A percentile compares a stretch with the other conserved stretches of the same genome.
phyloP scores from a whole-genome alignment of 1,284 basidiomycete genomes.

The Ceratobasidium sp. region DNA sequence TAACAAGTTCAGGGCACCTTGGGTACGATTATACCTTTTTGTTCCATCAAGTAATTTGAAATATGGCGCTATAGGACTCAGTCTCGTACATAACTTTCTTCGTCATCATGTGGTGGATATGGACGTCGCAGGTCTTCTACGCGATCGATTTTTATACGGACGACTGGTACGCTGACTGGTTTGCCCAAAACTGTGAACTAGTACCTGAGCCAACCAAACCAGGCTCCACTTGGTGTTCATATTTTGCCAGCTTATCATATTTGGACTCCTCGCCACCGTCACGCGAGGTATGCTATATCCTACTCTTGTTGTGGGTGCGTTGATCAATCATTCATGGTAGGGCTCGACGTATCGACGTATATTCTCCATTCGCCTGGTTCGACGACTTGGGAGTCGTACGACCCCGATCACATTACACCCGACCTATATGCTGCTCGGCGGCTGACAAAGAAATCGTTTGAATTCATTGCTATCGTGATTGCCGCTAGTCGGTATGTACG shows the following conservation, averaged over 20 bases:
- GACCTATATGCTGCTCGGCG: not conserved
- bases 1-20: not conserved
- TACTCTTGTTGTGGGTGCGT: too few relatives aligned
- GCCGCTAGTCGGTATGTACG: conserved; percentile 29
- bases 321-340: not conserved
- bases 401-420: conserved; percentile 2
- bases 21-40: not conserved
- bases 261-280: conserved; percentile 29
- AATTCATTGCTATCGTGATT: conserved; percentile 5
- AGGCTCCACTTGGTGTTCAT: conserved; percentile 32
- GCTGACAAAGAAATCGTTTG: not conserved
- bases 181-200: too few relatives aligned
- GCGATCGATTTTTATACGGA: conserved; percentile 36
- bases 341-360: conserved; percentile 23
- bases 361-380: conserved; percentile 37
- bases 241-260: conserved; percentile 12
- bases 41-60: not conserved
- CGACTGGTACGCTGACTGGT: conserved; percentile 22
- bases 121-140: conserved; percentile 37
- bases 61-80: not conserved
- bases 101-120: conserved; percentile 26
- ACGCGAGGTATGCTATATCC: conserved; percentile 12
- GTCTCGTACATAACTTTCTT: conserved; percentile 22
- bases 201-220: not conserved
- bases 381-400: not conserved